phyloP scores from a whole-genome alignment of 768 basidiomycete species.

The Amanita exitialis region DNA sequence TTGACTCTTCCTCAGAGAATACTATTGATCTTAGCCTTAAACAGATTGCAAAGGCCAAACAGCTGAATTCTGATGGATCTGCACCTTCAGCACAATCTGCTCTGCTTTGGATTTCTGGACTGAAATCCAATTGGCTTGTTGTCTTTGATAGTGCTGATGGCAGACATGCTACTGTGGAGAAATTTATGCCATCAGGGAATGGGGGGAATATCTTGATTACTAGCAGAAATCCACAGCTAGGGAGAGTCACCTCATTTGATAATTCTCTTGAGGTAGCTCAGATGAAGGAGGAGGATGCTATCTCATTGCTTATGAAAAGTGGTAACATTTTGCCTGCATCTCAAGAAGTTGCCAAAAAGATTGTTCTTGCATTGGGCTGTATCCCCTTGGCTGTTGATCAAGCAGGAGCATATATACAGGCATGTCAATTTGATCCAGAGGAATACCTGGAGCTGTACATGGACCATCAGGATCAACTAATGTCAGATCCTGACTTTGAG shows the following conservation, averaged over 20 bases:
- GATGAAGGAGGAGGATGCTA: slow-evolving; percentile 12
- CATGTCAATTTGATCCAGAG: slow-evolving; percentile 8
- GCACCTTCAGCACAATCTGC: background rate
- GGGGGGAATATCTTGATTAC: slow-evolving; percentile 12
- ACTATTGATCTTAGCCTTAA: slow-evolving; percentile 5
- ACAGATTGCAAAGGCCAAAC: slow-evolving; percentile 6
- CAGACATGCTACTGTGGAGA: slow-evolving; percentile 1
- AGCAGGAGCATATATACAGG: slow-evolving; percentile 11
- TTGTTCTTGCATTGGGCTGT: slow-evolving; percentile 3
- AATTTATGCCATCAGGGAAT: slow-evolving; percentile 10
- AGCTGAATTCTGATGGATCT: background rate
- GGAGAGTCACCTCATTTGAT: slow-evolving; percentile 2
- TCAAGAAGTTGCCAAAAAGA: background rate
- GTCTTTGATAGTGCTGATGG: slow-evolving; percentile 14
- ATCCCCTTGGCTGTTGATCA: slow-evolving; percentile 11
- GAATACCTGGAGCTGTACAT: slow-evolving; percentile 9
- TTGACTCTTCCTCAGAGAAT: slow-evolving; percentile 12
- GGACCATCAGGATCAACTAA: slow-evolving; percentile 2
- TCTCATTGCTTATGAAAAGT: slow-evolving; percentile 10
- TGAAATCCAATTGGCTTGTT: slow-evolving; percentile 10
- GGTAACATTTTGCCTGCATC: background rate
- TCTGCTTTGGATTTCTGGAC: slow-evolving; percentile 8
- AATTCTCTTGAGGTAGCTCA: slow-evolving; percentile 7
- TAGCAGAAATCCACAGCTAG: slow-evolving; percentile 8
- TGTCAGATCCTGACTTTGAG: slow-evolving; percentile 6